Evolutionary conservation across 805 yeast genomes (phyloP), one percentile per base, ranked within the genome.

Genomic region (Schizosaccharomyces japonicus): DNA sequence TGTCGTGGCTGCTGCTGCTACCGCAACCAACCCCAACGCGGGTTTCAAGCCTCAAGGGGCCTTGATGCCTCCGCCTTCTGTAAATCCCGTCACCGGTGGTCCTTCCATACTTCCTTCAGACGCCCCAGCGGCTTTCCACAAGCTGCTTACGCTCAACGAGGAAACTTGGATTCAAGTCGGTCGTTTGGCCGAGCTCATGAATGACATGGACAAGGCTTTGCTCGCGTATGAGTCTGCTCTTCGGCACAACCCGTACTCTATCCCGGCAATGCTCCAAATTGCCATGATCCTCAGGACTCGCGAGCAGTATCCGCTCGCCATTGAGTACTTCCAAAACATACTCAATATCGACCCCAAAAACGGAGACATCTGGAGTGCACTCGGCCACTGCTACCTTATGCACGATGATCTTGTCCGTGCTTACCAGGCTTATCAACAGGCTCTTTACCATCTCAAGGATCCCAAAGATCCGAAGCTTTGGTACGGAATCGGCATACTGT

Each of bases 401-500:
- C 67, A 85, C 60, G 98, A 90, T 62, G 98, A 90, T 57, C 69
- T 90, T 51, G 95, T 82, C 61, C 74, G 94, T 56, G 95, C 95
- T 5, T 90, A 90, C 60, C 79, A 85, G 42, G 94, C 96, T 2
- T 90, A 90, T 65, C 98, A 90, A 65, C 85, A 92, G 59, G 96
- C 96, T 2, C 67, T 90, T 45, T 80, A 81, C 62, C 90, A 83
- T 60, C 65, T 85, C 58, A 82, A 80, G 52, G 87, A 90, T 58
- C 92, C 95, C 44, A 82, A 83, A 55, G 95, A 85, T 48, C 96
- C 96, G 49, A 84, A 84, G 60, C 71, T 90, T 55, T 90, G 98
- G 98, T 95, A 90, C 63, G 98, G 98, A 0, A 87, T 90, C 53
- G 98, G 98, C 31, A 90, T 90, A 50, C 69, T 90, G 51, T 90